Conservation (phyloP, 805 yeast species). For the Yamadazyma scolyti region DNA sequence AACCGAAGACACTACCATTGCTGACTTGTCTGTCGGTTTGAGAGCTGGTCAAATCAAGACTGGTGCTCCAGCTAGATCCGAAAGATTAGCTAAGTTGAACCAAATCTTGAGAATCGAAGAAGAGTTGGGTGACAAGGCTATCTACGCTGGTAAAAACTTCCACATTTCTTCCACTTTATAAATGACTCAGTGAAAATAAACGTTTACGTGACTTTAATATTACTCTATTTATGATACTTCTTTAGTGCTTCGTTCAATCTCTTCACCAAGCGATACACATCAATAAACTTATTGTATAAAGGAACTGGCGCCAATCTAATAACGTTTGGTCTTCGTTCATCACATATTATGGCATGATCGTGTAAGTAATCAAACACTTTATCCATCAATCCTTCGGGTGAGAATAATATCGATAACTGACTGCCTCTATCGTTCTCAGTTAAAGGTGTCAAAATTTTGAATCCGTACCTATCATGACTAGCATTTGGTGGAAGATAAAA, state of each 20-base stretch:
- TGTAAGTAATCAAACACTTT: conserved; percentile 48
- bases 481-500: conserved; percentile 36
- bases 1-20: conserved; percentile 98
- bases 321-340: conserved; percentile 89
- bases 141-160: conserved; percentile 93
- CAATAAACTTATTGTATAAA: conserved; percentile 71
- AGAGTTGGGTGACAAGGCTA: conserved; percentile 96
- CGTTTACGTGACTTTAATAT: neutral
- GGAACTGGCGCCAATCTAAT: conserved; percentile 86
- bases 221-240: conserved; percentile 2
- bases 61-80: conserved; percentile 99
- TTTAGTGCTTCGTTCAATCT: conserved; percentile 41
- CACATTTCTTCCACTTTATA: conserved; percentile 48
- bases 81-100: conserved; percentile 98
- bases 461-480: conserved; percentile 31
- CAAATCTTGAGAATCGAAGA: conserved; percentile 98
- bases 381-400: conserved; percentile 53
- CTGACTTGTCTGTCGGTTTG: conserved; percentile 96
- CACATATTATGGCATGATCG: conserved; percentile 68
- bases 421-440: conserved; percentile 61
- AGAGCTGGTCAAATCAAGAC: conserved; percentile 99
- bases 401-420: conserved; percentile 74
- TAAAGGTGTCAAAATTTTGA: conserved; percentile 74
- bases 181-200: conserved; percentile 10
- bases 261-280: conserved; percentile 47